Evolutionary conservation across 345 rosid genomes (phyloP).

Genomic region (Aurinia saxatilis): DNA sequence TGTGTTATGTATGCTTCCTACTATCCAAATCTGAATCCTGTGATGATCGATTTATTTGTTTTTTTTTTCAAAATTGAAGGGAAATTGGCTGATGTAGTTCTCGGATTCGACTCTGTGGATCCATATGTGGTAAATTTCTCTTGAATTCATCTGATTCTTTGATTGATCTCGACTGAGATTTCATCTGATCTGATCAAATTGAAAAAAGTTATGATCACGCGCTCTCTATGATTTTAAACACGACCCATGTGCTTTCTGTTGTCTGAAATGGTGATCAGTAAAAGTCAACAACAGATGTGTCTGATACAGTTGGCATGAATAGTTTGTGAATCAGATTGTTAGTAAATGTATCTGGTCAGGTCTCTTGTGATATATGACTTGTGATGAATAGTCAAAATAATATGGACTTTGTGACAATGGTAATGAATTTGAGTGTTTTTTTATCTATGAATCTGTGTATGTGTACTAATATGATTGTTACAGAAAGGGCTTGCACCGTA

Average conservation of each 20-base stretch:
- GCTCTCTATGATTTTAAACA: neutral
- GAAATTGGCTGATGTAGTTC: slow-evolving; percentile 71
- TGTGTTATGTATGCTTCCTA: neutral
- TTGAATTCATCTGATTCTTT: neutral
- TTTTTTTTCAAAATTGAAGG: slow-evolving; percentile 33
- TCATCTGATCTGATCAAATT: neutral
- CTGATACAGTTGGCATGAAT: neutral
- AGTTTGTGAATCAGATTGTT: neutral
- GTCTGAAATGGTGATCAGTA: neutral
- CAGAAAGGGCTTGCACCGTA: slow-evolving; percentile 81
- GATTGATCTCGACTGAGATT: neutral
- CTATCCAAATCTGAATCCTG: slow-evolving; percentile 1
- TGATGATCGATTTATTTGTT: neutral
- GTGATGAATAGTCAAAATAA: neutral
- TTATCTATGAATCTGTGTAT: neutral
- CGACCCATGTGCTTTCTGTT: slow-evolving; percentile 2
- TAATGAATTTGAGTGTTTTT: neutral
- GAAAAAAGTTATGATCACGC: neutral
- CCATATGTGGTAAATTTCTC: slow-evolving; percentile 63
- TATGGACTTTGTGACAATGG: neutral
- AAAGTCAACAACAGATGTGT: neutral
- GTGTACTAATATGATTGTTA: neutral
- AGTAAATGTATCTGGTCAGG: neutral
- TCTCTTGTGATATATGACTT: neutral
- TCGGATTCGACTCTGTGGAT: slow-evolving; percentile 82